A percentile compares a stretch with the other conserved stretches of the same genome.
These are phyloP conservation scores for Fusarium guadeloupense DNA, from an alignment of 2,329 filamentous ascomycete species.

Conservation along the genomic window DNA sequence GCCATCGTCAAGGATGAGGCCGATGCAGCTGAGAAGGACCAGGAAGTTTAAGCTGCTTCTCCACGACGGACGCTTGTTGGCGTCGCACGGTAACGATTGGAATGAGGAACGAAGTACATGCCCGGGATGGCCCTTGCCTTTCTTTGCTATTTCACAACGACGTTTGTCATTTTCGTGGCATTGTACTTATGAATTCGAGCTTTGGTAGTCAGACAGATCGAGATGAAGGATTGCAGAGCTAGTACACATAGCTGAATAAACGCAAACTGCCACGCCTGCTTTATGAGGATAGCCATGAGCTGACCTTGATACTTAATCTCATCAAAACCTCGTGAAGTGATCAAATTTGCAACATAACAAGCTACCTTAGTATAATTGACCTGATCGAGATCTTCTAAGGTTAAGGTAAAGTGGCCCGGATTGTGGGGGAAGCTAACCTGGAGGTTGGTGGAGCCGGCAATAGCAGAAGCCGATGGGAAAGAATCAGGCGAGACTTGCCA, in stretches of 20 bases:
- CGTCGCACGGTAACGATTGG: not conserved
- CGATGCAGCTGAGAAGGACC: not conserved
- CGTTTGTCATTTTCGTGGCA: constrained; percentile 14
- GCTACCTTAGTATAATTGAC: no score
- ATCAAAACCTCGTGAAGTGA: no score
- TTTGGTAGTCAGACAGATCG: constrained; percentile 5
- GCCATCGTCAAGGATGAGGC: constrained; percentile 24
- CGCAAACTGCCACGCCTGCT: not conserved
- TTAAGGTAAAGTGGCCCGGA: constrained; percentile 6
- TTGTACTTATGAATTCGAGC: constrained; percentile 7
- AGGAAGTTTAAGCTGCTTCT: not conserved
- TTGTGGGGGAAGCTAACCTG: constrained; percentile 15
- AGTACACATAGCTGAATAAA: not conserved
- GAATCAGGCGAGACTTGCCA: constrained; percentile 8
- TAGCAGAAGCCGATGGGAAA: constrained; percentile 8
- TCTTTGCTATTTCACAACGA: not conserved
- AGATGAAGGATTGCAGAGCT: not conserved
- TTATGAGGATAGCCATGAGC: no score
- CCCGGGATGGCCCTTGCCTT: not conserved
- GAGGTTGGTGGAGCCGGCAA: constrained; percentile 5
- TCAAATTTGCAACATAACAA: no score
- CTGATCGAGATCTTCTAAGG: no score
- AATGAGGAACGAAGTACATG: not conserved
- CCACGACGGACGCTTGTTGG: not conserved
- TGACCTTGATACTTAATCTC: no score